Evolutionary conservation across 805 yeast species (phyloP), one percentile per base, ranked within the genome.

Genomic region (Nakazawaea ambrosiae): DNA sequence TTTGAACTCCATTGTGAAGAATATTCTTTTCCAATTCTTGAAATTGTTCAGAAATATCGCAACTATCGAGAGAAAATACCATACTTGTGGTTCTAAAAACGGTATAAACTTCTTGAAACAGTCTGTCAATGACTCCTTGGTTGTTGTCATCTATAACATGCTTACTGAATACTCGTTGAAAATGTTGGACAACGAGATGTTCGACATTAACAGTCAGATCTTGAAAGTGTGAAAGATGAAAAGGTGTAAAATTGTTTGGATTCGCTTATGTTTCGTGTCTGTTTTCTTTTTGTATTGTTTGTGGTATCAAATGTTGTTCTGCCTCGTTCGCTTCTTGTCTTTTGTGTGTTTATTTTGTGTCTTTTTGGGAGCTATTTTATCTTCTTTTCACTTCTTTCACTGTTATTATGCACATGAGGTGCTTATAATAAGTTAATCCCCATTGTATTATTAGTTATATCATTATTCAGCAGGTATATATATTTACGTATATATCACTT

Each of bases 41-140:
- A 16, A 20, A n/a, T 24, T 27, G 18, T 23, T 34, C 30, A 22
- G 12, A 20, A 25, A 8, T 5, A 20, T 37, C 14, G 12, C 24
- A 8, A 27, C n/a, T n/a, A n/a, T n/a, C n/a, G n/a, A n/a, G n/a
- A n/a, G n/a, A n/a, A n/a, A n/a, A n/a, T n/a, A n/a, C n/a, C n/a
- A n/a, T n/a, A n/a, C n/a, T n/a, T n/a, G n/a, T n/a, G n/a, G n/a
- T n/a, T n/a, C n/a, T n/a, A n/a, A n/a, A n/a, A n/a, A n/a, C n/a
- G n/a, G n/a, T 15, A 29, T 28, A 6, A 16, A 9, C 7, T 28
- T 28, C 31, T 28, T 28, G 20, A 14, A 20, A 15, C 14, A 20
- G 17, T 11, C 22, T 10, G 31, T 36, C 7, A 36, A 37, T 24
- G 29, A 37, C 17, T 37, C 40, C 20, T 16, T 37, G 7, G 40